Evolutionary conservation across 495 filamentous ascomycete species (phyloP), one percentile per base, ranked within the genome.

Genomic region (Pseudotulostoma volvatum): DNA sequence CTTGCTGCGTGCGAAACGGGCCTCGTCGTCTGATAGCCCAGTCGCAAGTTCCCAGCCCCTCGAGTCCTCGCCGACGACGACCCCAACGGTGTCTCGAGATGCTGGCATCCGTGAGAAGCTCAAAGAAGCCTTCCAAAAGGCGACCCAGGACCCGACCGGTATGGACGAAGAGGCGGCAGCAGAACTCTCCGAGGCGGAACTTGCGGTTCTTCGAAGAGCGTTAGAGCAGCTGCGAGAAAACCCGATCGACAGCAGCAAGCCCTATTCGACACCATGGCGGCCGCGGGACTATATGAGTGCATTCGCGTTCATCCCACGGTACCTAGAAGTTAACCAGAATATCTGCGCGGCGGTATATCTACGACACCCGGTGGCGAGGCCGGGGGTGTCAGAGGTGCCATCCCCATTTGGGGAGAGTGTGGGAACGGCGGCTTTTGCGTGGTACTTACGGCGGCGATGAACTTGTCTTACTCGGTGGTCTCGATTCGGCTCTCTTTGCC

Each of bases 251-350:
- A 49, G 60, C 28, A 65, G 58, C 36, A 92, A 92, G 63, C 80
- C 90, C 9, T 97, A 97, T 59, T 66, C 68, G 13, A 93, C 88
- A 11, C 90, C 90, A 14, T 97, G 90, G 90, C 55, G 64, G 19
- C 90, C 90, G n/a, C 66, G 86, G 31, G 67, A 76, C 35, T 96
- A 73, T 64, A 87, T 97, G 81, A 64, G 70, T 14, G 74, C 85
- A 2, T 97, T 96, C 56, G 85, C 86, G 9, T 94, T 94, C 57
- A 84, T 97, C 42, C 90, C 90, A 15, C 68, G 81, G 41, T 97
- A 93, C 61, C 71, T 97, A 41, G 90, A 97, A 64, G 90, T 97
- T 50, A 94, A 95, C 66, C 87, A 88, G 53, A 85, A 81, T 49
- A 80, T 94, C 49, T 96, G 90, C 62, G 74, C 85, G 11, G 90